Conservation (phyloP, 306 rosid genomes). For the Fragaria nilgerrensis region DNA sequence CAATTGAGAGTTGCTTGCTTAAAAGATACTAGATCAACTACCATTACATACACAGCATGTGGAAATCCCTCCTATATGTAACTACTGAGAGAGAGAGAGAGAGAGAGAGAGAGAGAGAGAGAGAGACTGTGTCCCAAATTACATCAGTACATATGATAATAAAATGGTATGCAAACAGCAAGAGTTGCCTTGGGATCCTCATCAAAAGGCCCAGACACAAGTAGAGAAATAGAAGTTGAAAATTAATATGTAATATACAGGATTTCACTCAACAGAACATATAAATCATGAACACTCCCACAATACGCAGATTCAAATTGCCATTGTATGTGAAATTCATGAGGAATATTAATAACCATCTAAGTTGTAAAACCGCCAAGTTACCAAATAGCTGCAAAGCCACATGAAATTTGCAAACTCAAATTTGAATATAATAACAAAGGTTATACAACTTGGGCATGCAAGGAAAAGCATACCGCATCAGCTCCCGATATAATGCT, state of each 20-base stretch:
- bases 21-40: background rate
- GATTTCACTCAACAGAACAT: background rate
- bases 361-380: background rate
- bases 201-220: background rate
- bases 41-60: background rate
- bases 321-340: background rate
- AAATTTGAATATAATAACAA: slow-evolving; percentile 24
- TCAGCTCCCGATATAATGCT: slow-evolving; percentile 85
- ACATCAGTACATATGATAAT: background rate
- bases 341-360: background rate
- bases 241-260: background rate
- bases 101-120: background rate
- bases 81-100: background rate
- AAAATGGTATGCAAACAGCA: background rate
- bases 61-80: background rate
- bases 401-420: slow-evolving; percentile 3
- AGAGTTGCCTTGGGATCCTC: background rate
- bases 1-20: background rate
- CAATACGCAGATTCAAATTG: background rate
- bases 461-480: slow-evolving; percentile 57
- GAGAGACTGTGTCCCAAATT: background rate
- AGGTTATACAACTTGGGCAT: slow-evolving; percentile 24
- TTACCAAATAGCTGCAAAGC: background rate
- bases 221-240: background rate
- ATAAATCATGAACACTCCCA: background rate